Percentiles rank a stretch among this genome's conserved stretches.
Conservation (phyloP, 1,139 yeast species). For the Hanseniaspora uvarum region DNA sequence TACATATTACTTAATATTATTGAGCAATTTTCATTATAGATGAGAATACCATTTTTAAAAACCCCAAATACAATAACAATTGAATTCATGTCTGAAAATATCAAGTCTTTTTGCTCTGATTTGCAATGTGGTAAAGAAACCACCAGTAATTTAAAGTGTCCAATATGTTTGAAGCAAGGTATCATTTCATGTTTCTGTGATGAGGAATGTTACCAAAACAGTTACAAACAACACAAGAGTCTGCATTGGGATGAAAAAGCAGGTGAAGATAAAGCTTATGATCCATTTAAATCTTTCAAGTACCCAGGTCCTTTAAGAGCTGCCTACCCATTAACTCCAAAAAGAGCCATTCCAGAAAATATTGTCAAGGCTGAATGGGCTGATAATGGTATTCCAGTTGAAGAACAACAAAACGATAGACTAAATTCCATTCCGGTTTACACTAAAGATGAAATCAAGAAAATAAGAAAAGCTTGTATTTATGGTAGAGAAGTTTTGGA, state of each 20-base stretch:
- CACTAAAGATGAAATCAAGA: slow-evolving; percentile 55
- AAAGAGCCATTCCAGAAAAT: slow-evolving; percentile 58
- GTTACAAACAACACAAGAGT: slow-evolving; percentile 53
- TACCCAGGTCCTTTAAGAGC: slow-evolving; percentile 73
- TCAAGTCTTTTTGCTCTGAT: slow-evolving; percentile 45
- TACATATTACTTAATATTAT: no score
- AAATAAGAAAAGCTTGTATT: slow-evolving; percentile 60
- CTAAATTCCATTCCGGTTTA: slow-evolving; percentile 54
- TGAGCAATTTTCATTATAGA: no score
- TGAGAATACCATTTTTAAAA: no score
- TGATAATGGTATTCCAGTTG: slow-evolving; percentile 60
- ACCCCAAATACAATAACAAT: not conserved
- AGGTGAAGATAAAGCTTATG: slow-evolving; percentile 42
- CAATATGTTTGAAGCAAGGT: slow-evolving; percentile 73
- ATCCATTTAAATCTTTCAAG: slow-evolving; percentile 74
- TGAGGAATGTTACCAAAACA: slow-evolving; percentile 71
- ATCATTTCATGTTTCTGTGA: slow-evolving; percentile 60
- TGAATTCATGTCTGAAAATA: slow-evolving; percentile 14
- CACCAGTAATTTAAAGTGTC: slow-evolving; percentile 71
- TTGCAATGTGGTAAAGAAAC: slow-evolving; percentile 79
- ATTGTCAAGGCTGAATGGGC: slow-evolving; percentile 82
- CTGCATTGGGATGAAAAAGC: slow-evolving; percentile 39
- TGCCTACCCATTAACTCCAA: slow-evolving; percentile 66
- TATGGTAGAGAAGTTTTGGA: slow-evolving; percentile 85
- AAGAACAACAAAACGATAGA: slow-evolving; percentile 68